Base-by-base conservation (phyloP, 208 protist genomes). In the Trypanosoma rangeli region DNA sequence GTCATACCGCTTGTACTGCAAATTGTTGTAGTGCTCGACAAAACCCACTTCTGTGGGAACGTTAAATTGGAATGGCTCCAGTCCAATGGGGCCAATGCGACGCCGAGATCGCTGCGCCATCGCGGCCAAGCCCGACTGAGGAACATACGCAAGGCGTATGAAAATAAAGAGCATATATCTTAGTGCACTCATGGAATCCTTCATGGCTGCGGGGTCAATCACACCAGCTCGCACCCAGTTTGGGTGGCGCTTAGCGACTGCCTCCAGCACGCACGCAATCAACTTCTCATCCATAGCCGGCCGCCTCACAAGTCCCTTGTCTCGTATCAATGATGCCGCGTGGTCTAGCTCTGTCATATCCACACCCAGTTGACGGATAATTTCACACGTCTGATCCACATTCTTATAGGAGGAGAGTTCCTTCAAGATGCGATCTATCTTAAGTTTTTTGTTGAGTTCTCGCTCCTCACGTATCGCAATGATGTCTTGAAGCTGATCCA, bases 1-100 rank as follows among this genome's bases (percentile, higher is more conserved):
- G 70, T 96, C 92, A 74, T 94, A 96, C 10, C 86, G 82, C 75
- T 96, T 96, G 80, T 94, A 94, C 65, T 92, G 86, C 50, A 95
- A 60, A 68, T 95, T 95, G 78, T 95, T 84, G 74, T 90, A 94
- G 65, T 94, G 86, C 74, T 95, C 90, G 29, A 94, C 87, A 74
- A 91, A 84, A 61, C 90, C 90, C 62, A 95, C 74, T 74, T 95
- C 90, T 13, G 80, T 64, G 0, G 90, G 84, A 20, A 94, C 62
- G 66, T 95, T 95, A 72, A 85, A 89, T 74, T 95, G 82, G 46
- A 82, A 68, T 12, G 79, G 55, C 29, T 79, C 79, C 37, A 70
- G 75, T 9, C 85, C 90, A 33, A 95, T 66, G 22, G 82, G 73
- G 29, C 90, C 90, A 64, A 95, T 87, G 56, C 90, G 90, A 57